Conservation (phyloP, 441 rosid genomes). For the Geranium incanum region DNA sequence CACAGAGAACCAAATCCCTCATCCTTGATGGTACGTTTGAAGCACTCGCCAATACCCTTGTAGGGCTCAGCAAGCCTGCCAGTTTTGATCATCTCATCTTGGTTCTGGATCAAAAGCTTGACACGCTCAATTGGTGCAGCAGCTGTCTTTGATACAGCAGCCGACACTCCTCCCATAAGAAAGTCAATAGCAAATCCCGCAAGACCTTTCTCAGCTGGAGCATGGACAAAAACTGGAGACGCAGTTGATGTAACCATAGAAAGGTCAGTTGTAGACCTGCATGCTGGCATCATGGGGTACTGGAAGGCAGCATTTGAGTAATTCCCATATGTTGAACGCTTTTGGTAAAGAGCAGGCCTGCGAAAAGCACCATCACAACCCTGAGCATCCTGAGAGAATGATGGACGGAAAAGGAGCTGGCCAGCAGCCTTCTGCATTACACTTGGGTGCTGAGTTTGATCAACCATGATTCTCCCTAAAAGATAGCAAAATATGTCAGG, state of each 20-base stretch:
- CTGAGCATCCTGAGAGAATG: slow-evolving; percentile 7
- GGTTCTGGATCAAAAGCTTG: slow-evolving; percentile 12
- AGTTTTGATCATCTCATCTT: slow-evolving; percentile 14
- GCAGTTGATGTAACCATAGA: slow-evolving; percentile 17
- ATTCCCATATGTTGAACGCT: slow-evolving; percentile 17
- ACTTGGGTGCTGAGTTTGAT: slow-evolving; percentile 19
- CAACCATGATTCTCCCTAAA: slow-evolving; percentile 14
- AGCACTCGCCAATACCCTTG: slow-evolving; percentile 25
- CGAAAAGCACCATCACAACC: slow-evolving; percentile 17
- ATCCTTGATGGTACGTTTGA: slow-evolving; percentile 17
- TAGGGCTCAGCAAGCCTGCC: slow-evolving; percentile 23
- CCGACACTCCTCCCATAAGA: background rate
- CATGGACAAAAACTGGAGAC: slow-evolving; percentile 19
- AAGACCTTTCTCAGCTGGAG: slow-evolving; percentile 21
- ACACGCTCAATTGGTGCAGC: slow-evolving; percentile 9
- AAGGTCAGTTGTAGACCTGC: slow-evolving; percentile 12
- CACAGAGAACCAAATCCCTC: slow-evolving; percentile 9
- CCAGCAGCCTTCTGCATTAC: slow-evolving; percentile 20
- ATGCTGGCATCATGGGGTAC: slow-evolving; percentile 4
- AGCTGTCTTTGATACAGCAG: slow-evolving; percentile 19
- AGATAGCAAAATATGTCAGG: no score
- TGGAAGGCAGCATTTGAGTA: slow-evolving; percentile 13
- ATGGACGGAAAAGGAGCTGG: slow-evolving; percentile 16
- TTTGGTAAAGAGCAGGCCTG: slow-evolving; percentile 13
- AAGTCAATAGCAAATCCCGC: slow-evolving; percentile 22